A percentile compares a stretch with the other conserved stretches of the same genome.
These are phyloP conservation scores for Candida wancherniae DNA, from an alignment of 805 yeast genomes.

Conservation along the genomic window DNA sequence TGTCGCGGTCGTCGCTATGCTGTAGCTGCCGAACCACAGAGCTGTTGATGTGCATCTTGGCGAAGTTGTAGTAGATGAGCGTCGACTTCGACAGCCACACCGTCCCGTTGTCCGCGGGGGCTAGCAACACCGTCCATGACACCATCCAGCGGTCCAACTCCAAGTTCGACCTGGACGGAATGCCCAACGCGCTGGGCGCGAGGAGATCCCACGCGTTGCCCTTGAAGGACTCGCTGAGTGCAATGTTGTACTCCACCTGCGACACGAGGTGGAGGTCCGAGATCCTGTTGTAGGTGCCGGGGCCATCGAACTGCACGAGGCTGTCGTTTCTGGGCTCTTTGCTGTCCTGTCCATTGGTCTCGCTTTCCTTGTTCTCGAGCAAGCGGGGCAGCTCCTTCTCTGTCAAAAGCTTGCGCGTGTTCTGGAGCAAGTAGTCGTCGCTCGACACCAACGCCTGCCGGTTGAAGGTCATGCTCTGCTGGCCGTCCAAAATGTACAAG, in stretches of 20 bases:
- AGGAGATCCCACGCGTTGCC: constrained; percentile 60
- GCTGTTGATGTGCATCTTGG: constrained; percentile 67
- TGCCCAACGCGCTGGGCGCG: constrained; percentile 57
- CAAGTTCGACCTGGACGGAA: constrained; percentile 62
- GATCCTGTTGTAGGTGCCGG: constrained; percentile 10
- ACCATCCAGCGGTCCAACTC: constrained; percentile 78
- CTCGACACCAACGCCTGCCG: constrained; percentile 52
- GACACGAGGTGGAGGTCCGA: constrained; percentile 59
- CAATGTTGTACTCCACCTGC: constrained; percentile 65
- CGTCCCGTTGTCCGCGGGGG: constrained; percentile 51
- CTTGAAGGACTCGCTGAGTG: constrained; percentile 50
- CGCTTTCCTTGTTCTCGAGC: not conserved
- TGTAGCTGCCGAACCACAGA: constrained; percentile 42
- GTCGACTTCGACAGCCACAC: constrained; percentile 70
- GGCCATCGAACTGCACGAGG: not conserved
- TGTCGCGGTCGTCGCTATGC: constrained; percentile 22
- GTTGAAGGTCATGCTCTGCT: constrained; percentile 57
- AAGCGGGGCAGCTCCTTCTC: constrained; percentile 1
- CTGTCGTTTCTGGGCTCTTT: not conserved
- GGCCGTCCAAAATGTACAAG: constrained; percentile 61
- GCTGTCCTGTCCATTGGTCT: not conserved
- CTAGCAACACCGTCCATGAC: constrained; percentile 66
- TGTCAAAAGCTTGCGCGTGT: constrained; percentile 37
- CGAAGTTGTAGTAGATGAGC: constrained; percentile 65
- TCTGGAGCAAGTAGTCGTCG: constrained; percentile 39